Base-by-base conservation (phyloP, 1,139 yeast species). In the Debaryomycetaceae sp. region DNA sequence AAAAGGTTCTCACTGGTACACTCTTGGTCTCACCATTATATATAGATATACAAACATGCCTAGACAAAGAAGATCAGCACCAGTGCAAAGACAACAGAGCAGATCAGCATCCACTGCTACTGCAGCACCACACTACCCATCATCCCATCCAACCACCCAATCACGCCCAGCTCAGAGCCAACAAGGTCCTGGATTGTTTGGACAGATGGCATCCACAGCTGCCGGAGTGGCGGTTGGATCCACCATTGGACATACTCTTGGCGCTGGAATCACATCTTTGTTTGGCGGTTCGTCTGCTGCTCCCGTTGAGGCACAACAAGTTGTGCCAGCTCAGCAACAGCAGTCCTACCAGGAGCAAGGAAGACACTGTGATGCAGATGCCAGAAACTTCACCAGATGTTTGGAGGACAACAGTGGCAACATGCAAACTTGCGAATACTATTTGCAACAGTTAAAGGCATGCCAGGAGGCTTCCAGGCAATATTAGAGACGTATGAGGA, bases 211-310 rank as follows among this genome's bases (percentile, higher is more conserved):
- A 31, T 78, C 96, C 39, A 93, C 99, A 45, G 99, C 99, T 49
- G 99, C 98, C 44, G 99, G 99, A 81, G 99, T 93, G 35, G 99
- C 98, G 43, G 97, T 93, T 47, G 99, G 99, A 60, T 87, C 97
- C 46, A 85, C 98, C 52, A 83, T 91, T 49, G 99, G 99, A 49
- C 99, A 93, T 76, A 89, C 98, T 42, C 58, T 93, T 50, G 97
- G 98, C 70, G 96, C 96, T 48, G 98, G 98, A 59, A 75, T 93
- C 57, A 83, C 96, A 44, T 77, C 89, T 43, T 70, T 93, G 77
- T 91, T 93, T 62, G 91, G 96, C 44, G 96, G 97, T 45, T 75
- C 84, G 34, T 65, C 78, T 36, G 70, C 78, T 42, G 71, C 82
- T 33, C 77, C 80, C 30, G 79, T 76, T 40, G 82, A 72, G 53